These are phyloP conservation scores for Candida glaebosa DNA, from an alignment of 805 yeast species.

Conservation along the genomic window DNA sequence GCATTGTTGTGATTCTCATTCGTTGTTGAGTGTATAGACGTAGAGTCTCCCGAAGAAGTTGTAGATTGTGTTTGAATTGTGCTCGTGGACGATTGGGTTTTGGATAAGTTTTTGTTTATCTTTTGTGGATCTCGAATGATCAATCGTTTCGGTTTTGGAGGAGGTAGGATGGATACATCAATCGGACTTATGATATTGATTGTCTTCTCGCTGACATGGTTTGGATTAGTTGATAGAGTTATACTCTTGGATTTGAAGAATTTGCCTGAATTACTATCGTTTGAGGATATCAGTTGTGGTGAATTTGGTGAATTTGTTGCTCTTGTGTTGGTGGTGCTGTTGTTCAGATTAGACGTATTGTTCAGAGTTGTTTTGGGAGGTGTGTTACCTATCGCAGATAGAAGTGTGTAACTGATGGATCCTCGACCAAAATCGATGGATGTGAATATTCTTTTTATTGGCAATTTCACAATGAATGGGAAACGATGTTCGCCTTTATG, in stretches of 20 bases:
- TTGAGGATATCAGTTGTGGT: constrained; percentile 6
- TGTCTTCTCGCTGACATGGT: constrained; percentile 50
- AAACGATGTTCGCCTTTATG: constrained; percentile 83
- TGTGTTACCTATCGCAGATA: constrained; percentile 41
- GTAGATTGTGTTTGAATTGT: constrained; percentile 25
- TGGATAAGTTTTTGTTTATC: constrained; percentile 19
- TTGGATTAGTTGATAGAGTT: constrained; percentile 24
- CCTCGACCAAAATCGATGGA: constrained; percentile 84
- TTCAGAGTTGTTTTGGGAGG: constrained; percentile 9
- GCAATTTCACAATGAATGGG: constrained; percentile 82
- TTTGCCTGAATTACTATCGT: constrained; percentile 6
- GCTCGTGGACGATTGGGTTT: constrained; percentile 34
- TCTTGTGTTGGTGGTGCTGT: neutral
- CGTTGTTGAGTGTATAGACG: constrained; percentile 26
- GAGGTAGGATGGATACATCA: constrained; percentile 64
- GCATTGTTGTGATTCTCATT: constrained; percentile 12
- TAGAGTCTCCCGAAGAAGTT: constrained; percentile 18
- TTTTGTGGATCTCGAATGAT: constrained; percentile 52
- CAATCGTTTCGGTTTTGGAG: constrained; percentile 63
- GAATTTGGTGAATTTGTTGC: constrained; percentile 5
- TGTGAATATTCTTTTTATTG: constrained; percentile 66
- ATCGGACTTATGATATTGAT: constrained; percentile 68
- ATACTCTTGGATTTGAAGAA: constrained; percentile 22
- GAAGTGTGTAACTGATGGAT: constrained; percentile 63
- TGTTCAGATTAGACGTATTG: neutral